Evolutionary conservation across 345 rosid species (phyloP).

Genomic region (Erucastrum elatum): DNA sequence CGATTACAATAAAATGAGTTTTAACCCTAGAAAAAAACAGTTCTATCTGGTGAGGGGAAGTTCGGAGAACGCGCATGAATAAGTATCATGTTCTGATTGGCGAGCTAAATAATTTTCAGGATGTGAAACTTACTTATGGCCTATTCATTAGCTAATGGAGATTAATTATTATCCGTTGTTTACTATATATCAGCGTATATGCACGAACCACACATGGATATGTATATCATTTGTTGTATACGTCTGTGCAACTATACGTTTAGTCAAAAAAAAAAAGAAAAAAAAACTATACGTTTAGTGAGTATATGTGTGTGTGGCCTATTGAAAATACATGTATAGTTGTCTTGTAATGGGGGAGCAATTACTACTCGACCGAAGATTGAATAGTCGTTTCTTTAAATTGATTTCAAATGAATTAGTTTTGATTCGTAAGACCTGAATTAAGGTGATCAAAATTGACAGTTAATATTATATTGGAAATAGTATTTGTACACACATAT

Average conservation of each 20-base stretch:
- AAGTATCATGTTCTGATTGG: constrained; percentile 22
- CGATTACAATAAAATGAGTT: constrained; percentile 9
- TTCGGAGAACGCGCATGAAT: constrained; percentile 29
- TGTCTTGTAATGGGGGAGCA: constrained; percentile 36
- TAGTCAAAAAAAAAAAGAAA: too few relatives aligned
- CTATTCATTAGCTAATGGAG: constrained; percentile 5
- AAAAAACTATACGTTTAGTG: too few relatives aligned
- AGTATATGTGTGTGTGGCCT: not conserved
- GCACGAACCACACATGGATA: constrained; percentile 18
- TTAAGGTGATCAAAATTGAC: not conserved
- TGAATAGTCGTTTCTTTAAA: constrained; percentile 20
- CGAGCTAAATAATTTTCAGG: constrained; percentile 30
- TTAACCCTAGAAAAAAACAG: not conserved
- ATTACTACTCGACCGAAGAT: constrained; percentile 16
- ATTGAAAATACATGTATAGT: not conserved
- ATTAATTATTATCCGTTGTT: constrained; percentile 4
- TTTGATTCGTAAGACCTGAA: not conserved
- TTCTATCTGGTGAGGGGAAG: not conserved
- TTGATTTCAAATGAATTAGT: not conserved
- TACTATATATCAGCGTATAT: constrained; percentile 5
- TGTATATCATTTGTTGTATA: constrained; percentile 14
- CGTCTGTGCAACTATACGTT: too few relatives aligned
- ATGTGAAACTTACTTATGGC: constrained; percentile 31
- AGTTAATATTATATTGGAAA: not conserved
- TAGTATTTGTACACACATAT: too few relatives aligned